Evolutionary conservation across 768 basidiomycete species (phyloP).

Genomic region (Suillus tomentosus): DNA sequence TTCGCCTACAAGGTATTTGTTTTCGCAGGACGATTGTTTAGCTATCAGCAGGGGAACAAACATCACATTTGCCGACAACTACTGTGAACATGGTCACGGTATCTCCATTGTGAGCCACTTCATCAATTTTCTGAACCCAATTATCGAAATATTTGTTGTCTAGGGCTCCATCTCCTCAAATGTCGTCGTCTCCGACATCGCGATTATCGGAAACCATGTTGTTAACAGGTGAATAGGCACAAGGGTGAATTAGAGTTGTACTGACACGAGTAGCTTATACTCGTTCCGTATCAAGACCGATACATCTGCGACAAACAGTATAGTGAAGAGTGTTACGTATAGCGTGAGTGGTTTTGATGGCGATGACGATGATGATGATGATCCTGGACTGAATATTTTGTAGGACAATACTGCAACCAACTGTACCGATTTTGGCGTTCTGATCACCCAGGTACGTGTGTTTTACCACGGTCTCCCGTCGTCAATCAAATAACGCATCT

Average conservation of each 20-base stretch:
- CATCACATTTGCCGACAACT: slow-evolving; percentile 51
- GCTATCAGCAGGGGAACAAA: slow-evolving; percentile 49
- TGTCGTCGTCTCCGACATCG: slow-evolving; percentile 46
- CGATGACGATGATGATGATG: too few relatives aligned
- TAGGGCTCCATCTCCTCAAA: slow-evolving; percentile 58
- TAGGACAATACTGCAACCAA: slow-evolving; percentile 57
- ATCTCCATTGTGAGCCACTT: slow-evolving; percentile 47
- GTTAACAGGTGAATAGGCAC: slow-evolving; percentile 46
- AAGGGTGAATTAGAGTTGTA: not conserved
- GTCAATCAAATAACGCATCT: not conserved
- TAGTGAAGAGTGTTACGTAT: slow-evolving; percentile 53
- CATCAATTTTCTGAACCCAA: not conserved
- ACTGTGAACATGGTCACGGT: slow-evolving; percentile 63
- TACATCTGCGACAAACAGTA: slow-evolving; percentile 44
- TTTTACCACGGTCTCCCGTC: not conserved
- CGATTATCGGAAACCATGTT: slow-evolving; percentile 54
- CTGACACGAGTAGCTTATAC: slow-evolving; percentile 39
- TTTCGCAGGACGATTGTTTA: slow-evolving; percentile 59
- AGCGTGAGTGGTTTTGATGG: slow-evolving; percentile 32
- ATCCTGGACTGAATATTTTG: slow-evolving; percentile 4
- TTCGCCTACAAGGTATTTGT: not conserved
- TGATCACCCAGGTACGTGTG: slow-evolving; percentile 55
- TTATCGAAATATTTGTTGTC: not conserved
- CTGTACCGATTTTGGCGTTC: slow-evolving; percentile 50
- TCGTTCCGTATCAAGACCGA: slow-evolving; percentile 66